These are phyloP conservation scores for Coniochaeta prunicola DNA, from an alignment of 2,329 filamentous ascomycete species.

Conservation along the genomic window DNA sequence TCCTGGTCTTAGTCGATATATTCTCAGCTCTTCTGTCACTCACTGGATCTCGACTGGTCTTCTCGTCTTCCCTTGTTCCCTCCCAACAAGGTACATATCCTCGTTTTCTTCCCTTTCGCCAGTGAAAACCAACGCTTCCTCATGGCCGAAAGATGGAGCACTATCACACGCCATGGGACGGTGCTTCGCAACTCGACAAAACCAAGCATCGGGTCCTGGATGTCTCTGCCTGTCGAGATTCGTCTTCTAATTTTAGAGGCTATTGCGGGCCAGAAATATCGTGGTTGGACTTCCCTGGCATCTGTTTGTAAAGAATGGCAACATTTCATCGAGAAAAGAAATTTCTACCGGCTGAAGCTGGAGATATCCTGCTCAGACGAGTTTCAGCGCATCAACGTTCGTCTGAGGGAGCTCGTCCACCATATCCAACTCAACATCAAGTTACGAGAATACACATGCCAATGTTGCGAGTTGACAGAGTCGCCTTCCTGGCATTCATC, in stretches of 20 bases:
- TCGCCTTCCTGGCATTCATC: no score
- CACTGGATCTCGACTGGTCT: no score
- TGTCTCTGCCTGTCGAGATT: conserved; percentile 21
- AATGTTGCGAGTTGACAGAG: conserved; percentile 9
- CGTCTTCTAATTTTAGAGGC: conserved; percentile 21
- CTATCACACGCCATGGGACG: no score
- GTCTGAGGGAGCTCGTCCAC: conserved; percentile 15
- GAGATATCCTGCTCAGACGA: conserved; percentile 15
- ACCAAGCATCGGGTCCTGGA: no score
- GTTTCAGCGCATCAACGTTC: conserved; percentile 13
- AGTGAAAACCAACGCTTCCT: no score
- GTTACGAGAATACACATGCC: conserved; percentile 17
- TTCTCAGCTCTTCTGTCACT: no score
- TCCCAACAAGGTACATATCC: no score
- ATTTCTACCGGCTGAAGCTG: conserved; percentile 20
- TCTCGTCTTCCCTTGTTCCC: no score
- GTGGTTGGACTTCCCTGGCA: conserved; percentile 22
- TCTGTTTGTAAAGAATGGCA: conserved; percentile 29
- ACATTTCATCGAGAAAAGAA: conserved; percentile 18
- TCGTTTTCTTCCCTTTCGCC: no score
- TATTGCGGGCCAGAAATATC: conserved; percentile 18
- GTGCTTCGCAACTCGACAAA: no score
- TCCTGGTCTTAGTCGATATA: no score
- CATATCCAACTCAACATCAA: conserved; percentile 22
- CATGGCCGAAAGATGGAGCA: no score